These are phyloP conservation scores for Drechslerella dactyloides DNA, from an alignment of 2,329 filamentous ascomycete genomes.

Conservation along the genomic window DNA sequence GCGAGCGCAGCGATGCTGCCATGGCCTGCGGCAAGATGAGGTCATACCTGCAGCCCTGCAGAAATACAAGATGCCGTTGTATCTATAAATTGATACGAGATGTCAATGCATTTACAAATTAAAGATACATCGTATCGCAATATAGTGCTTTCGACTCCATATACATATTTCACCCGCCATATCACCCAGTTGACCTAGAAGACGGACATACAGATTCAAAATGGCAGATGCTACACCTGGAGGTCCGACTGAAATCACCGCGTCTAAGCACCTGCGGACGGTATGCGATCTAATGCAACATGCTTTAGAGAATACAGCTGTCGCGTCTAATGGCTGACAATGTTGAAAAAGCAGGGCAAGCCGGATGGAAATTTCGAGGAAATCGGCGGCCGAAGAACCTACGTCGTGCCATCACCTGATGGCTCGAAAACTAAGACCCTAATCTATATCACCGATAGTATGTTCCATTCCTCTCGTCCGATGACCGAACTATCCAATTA, in stretches of 20 bases:
- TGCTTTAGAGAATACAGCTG: background rate
- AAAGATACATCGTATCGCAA: no score
- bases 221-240: conserved; percentile 5
- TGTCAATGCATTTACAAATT: no score
- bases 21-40: conserved; percentile 30
- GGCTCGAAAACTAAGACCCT: conserved; percentile 40
- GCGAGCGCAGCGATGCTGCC: no score
- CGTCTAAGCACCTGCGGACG: conserved; percentile 23
- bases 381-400: conserved; percentile 37
- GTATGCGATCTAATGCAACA: conserved; percentile 4
- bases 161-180: no score
- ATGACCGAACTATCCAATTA: background rate
- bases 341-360: conserved; percentile 7
- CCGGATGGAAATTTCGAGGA: conserved; percentile 41
- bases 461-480: background rate
- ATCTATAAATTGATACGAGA: no score
- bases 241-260: conserved; percentile 8
- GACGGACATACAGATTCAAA: no score
- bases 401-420: conserved; percentile 33
- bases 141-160: no score
- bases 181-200: background rate
- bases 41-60: conserved; percentile 13
- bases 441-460: conserved; percentile 45
- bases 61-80: no score
- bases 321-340: background rate